A percentile compares a stretch with the other conserved stretches of the same genome.
Evolutionary conservation across 2,329 filamentous ascomycete species (phyloP).

Genomic region (Sporothrix humicola): DNA sequence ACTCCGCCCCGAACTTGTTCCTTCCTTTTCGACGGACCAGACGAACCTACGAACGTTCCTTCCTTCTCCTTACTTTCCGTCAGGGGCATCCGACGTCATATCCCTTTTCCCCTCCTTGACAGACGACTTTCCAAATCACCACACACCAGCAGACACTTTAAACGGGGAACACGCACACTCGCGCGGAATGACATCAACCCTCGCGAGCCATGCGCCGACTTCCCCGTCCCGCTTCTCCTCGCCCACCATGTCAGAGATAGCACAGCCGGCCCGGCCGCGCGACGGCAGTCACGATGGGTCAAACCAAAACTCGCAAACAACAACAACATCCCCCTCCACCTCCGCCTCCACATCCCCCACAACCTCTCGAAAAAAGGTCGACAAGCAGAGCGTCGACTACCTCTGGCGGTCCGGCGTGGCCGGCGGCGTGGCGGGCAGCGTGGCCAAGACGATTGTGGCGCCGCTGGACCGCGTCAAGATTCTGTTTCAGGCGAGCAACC

Average conservation of each 20-base stretch:
- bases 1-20: conserved; percentile 9
- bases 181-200: conserved; percentile 59
- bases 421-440: conserved; percentile 89
- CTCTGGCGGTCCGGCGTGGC: conserved; percentile 81
- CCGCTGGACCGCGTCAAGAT: conserved; percentile 98
- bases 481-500: conserved; percentile 94
- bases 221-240: conserved; percentile 26
- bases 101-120: not conserved
- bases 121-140: no score
- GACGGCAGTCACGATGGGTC: conserved; percentile 39
- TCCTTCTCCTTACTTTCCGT: not conserved
- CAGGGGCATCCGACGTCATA: conserved; percentile 8
- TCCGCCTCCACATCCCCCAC: conserved; percentile 46
- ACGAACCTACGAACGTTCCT: conserved; percentile 1
- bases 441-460: conserved; percentile 92
- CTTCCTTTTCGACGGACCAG: not conserved
- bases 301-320: not conserved
- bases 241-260: conserved; percentile 59
- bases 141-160: no score
- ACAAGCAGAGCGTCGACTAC: conserved; percentile 82
- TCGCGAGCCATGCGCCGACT: conserved; percentile 58
- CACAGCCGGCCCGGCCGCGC: conserved; percentile 49
- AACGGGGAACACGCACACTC: no score
- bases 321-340: conserved; percentile 3
- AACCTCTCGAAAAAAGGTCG: conserved; percentile 54